Percentiles rank a stretch among this genome's conserved stretches.
Conservation (phyloP, 75 land plant species). For the Pinus tabuliformis region DNA sequence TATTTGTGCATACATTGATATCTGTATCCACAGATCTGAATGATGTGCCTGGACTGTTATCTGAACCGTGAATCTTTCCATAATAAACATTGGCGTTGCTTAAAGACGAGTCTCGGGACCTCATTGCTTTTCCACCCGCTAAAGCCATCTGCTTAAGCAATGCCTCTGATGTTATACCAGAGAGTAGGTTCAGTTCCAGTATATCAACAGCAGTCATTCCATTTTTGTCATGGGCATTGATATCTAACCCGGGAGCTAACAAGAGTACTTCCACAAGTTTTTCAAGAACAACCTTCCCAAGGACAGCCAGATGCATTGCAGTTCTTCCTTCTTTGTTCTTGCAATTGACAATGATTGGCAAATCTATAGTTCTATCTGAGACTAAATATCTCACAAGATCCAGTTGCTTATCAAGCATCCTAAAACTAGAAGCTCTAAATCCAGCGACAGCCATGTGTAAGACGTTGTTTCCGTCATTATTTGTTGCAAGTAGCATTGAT, state of each 20-base stretch:
- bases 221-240: slow-evolving; percentile 42
- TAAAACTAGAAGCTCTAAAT: slow-evolving; percentile 44
- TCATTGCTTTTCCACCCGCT: slow-evolving; percentile 51
- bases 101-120: slow-evolving; percentile 28
- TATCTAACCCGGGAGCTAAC: slow-evolving; percentile 37
- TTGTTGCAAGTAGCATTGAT: slow-evolving; percentile 26
- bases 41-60: slow-evolving; percentile 56
- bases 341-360: slow-evolving; percentile 42
- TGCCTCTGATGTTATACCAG: slow-evolving; percentile 46
- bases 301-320: slow-evolving; percentile 63
- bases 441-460: slow-evolving; percentile 63
- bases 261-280: slow-evolving; percentile 50
- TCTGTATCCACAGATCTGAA: slow-evolving; percentile 37
- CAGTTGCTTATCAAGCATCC: slow-evolving; percentile 57
- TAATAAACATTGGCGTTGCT: slow-evolving; percentile 38
- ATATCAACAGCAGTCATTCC: slow-evolving; percentile 68
- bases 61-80: slow-evolving; percentile 37
- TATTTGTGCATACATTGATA: slow-evolving; percentile 42
- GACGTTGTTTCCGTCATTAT: slow-evolving; percentile 55
- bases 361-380: slow-evolving; percentile 15
- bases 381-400: slow-evolving; percentile 53
- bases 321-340: slow-evolving; percentile 65
- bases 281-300: slow-evolving; percentile 40
- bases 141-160: slow-evolving; percentile 45
- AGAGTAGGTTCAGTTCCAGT: slow-evolving; percentile 35